Evolutionary conservation across 208 protist genomes (phyloP).

Genomic region (Leishmania aethiopica): DNA sequence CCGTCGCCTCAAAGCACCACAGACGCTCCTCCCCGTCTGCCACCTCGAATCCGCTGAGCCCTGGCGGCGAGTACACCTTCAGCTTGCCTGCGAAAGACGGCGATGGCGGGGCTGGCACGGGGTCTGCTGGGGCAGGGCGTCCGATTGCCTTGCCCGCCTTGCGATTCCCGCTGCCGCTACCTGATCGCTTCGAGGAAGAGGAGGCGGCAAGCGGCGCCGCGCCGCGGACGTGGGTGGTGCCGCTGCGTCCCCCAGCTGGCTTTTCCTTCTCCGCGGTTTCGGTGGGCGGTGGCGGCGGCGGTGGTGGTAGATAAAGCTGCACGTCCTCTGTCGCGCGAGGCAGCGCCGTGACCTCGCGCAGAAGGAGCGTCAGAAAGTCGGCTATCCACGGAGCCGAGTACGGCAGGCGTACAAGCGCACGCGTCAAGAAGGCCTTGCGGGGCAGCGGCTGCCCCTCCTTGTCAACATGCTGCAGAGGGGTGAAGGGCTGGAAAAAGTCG

Average conservation of each 20-base stretch:
- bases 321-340: conserved; percentile 34
- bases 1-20: conserved; percentile 79
- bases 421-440: conserved; percentile 55
- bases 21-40: conserved; percentile 72
- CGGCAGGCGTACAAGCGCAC: conserved; percentile 69
- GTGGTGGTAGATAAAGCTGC: conserved; percentile 32
- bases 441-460: conserved; percentile 33
- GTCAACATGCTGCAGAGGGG: conserved; percentile 59
- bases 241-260: conserved; percentile 4
- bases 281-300: conserved; percentile 22
- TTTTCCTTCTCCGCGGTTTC: conserved; percentile 19
- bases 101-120: conserved; percentile 1
- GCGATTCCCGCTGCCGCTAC: not conserved
- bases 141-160: conserved; percentile 26
- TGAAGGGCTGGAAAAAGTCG: conserved; percentile 72
- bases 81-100: conserved; percentile 56
- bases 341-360: conserved; percentile 35
- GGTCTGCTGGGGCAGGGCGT: conserved; percentile 20
- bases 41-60: conserved; percentile 89
- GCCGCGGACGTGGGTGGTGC: not conserved
- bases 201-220: not conserved
- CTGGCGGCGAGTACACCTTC: conserved; percentile 65
- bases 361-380: conserved; percentile 46
- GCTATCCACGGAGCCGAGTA: conserved; percentile 60
- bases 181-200: not conserved